Evolutionary conservation across 75 land plant species (phyloP), one percentile per base, ranked within the genome.

Genomic region (Pseudotsuga menziesii): DNA sequence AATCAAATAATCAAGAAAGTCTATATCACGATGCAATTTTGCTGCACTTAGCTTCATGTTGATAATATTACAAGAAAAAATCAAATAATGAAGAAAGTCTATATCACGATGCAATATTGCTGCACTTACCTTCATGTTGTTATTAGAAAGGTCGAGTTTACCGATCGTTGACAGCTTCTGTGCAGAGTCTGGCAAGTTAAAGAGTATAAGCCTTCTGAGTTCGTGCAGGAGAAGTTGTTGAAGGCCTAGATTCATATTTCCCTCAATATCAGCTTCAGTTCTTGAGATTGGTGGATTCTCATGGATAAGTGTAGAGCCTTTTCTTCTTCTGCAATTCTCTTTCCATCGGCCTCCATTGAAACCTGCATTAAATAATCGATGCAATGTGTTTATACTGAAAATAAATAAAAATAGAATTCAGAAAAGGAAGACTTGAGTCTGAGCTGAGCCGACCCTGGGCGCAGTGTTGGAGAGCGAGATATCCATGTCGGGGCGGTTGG

Each of bases 121-220:
- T 44, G 20, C 4, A 75, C 13, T 52, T 78, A 89, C 91, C 89
- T 88, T 85, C 56, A 90, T 77, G 60, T 83, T 83, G 80, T 89
- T 91, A 56, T 85, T 85, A 58, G 91, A 91, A 56, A 91, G 74
- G 61, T 89, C 88, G 5, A 91, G 72, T 13, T 88, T 78, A 69
- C 72, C 61, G 59, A 91, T 85, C 26, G 75, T 4, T 0, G 71
- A 78, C 25, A 91, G 57, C 27, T 78, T 82, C 4, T 81, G 71
- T 61, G 80, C 14, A n/a, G 80, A 76, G 54, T 64, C 80, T 25
- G 88, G 90, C 8, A 90, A 32, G 57, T 35, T 41, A 9, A 74
- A 78, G 63, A 90, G 58, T 6, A 69, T 80, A 76, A 83, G 78
- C 16, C 88, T 82, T 73, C 88, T 88, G 64, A 88, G 70, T 72